Evolutionary conservation across 768 basidiomycete species (phyloP).

Genomic region (Cubamyces lactineus): DNA sequence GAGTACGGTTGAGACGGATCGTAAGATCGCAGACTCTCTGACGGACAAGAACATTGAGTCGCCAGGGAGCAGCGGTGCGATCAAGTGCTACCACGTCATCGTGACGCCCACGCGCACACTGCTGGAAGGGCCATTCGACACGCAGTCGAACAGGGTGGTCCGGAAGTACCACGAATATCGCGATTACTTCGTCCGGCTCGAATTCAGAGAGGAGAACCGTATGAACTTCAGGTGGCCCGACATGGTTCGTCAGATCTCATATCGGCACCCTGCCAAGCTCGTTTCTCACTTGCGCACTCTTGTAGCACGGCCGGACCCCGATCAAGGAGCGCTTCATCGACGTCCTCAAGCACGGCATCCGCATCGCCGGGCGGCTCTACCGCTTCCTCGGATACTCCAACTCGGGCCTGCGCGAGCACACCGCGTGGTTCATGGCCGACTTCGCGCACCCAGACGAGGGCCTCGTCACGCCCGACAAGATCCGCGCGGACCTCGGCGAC

Average conservation of each 20-base stretch:
- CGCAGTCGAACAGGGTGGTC: conserved; percentile 79
- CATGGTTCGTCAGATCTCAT: background rate
- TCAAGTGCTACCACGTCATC: conserved; percentile 67
- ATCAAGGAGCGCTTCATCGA: conserved; percentile 27
- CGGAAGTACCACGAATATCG: conserved; percentile 60
- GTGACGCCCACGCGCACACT: conserved; percentile 76
- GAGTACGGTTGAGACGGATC: conserved; percentile 31
- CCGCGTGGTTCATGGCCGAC: conserved; percentile 28
- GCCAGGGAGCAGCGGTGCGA: conserved; percentile 30
- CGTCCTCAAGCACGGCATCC: conserved; percentile 25
- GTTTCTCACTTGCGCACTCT: conserved; percentile 37
- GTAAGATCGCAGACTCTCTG: conserved; percentile 1
- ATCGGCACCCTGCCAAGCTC: background rate
- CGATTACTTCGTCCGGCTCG: conserved; percentile 76
- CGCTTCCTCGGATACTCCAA: conserved; percentile 28
- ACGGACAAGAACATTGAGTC: background rate
- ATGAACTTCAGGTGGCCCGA: conserved; percentile 60
- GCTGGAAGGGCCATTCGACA: conserved; percentile 72
- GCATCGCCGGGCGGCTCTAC: conserved; percentile 27
- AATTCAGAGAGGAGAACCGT: conserved; percentile 80
- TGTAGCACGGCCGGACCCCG: conserved; percentile 36
- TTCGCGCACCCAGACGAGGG: conserved; percentile 24
- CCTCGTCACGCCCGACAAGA: conserved; percentile 45
- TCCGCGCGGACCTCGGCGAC: conserved; percentile 67
- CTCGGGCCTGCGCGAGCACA: conserved; percentile 28